Base-by-base conservation (phyloP, 75 land plant genomes). In the Gnetum montanum region DNA sequence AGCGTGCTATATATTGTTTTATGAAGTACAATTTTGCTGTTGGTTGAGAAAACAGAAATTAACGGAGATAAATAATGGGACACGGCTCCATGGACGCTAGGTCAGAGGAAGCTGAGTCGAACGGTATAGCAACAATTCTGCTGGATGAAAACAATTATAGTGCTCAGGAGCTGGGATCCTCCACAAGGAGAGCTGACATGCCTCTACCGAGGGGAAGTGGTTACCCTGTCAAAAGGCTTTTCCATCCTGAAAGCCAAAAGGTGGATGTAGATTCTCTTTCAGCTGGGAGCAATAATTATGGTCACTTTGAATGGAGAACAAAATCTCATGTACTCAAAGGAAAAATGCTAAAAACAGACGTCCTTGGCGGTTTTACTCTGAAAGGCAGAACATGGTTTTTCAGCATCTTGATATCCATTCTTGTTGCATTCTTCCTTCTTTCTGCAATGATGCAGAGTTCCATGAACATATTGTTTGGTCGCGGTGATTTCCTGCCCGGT, bases 101-200 rank as follows among this genome's bases (percentile, higher is more conserved):
- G 29, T 34, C 11, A 30, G 55, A 53, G 1, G 55, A 1, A 22
- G 6, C 37, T 22, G 55, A 53, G 23, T 31, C 8, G 23, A 53
- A 16, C 37, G 22, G 10, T 24, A 3, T 31, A 3, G 22, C 36
- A 24, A 36, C 24, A 33, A 8, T 6, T 4, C 55, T 36, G 12
- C 34, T 19, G 34, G 55, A 53, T 31, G 55, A 20, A 16, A 53
- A 19, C 19, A 30, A 53, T 6, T 4, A 27, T 48, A 26, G 5
- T 30, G 37, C 55, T 36, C 55, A 53, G 34, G 55, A 53, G 55
- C 12, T 53, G 4, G 55, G 55, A 34, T 53, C 55, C 11, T 53
- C 37, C 22, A 36, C 37, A 8, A 20, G 55, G 55, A 31, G 55
- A 30, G 37, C 36, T 8, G 55, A 53, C 22, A 25, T 31, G 8